These are phyloP conservation scores for Neoscytalidium dimidiatum DNA, from an alignment of 2,329 filamentous ascomycete genomes.

Conservation along the genomic window DNA sequence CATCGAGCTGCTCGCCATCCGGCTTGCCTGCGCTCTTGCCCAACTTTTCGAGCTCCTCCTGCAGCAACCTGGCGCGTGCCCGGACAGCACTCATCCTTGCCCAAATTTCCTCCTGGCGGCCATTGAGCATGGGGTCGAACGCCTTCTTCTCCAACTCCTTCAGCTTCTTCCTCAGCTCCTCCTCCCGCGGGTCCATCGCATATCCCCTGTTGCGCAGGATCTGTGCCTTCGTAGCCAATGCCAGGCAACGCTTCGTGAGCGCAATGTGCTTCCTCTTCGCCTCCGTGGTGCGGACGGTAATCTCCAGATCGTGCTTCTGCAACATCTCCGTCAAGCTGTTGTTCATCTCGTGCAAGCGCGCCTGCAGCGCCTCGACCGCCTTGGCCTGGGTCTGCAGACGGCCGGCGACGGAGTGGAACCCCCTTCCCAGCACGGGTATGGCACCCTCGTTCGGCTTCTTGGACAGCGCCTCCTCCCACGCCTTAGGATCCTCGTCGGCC, in stretches of 20 bases:
- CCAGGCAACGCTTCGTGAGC: slow-evolving; percentile 71
- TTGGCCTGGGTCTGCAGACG: slow-evolving; percentile 72
- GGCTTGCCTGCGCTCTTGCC: slow-evolving; percentile 53
- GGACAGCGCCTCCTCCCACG: slow-evolving; percentile 82
- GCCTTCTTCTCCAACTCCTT: slow-evolving; percentile 68
- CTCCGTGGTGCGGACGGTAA: slow-evolving; percentile 71
- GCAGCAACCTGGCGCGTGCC: slow-evolving; percentile 71
- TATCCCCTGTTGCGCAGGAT: slow-evolving; percentile 80
- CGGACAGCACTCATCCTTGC: slow-evolving; percentile 74
- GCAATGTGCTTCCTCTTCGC: slow-evolving; percentile 72
- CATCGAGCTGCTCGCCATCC: slow-evolving; percentile 60
- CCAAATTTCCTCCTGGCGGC: slow-evolving; percentile 83
- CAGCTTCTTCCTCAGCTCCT: slow-evolving; percentile 73
- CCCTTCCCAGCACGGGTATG: slow-evolving; percentile 74
- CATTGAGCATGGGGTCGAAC: slow-evolving; percentile 72
- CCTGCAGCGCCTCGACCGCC: slow-evolving; percentile 69
- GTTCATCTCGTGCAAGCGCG: slow-evolving; percentile 78
- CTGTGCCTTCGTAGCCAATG: slow-evolving; percentile 77
- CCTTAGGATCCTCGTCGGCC: slow-evolving; percentile 69
- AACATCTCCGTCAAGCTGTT: slow-evolving; percentile 70
- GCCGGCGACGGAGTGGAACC: slow-evolving; percentile 71
- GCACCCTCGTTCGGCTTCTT: slow-evolving; percentile 76
- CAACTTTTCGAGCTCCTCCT: slow-evolving; percentile 72
- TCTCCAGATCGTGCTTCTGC: slow-evolving; percentile 74
- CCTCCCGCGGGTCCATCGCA: slow-evolving; percentile 76